Evolutionary conservation across 139 green algal genomes (phyloP).

Genomic region (Asterochloris erici): DNA sequence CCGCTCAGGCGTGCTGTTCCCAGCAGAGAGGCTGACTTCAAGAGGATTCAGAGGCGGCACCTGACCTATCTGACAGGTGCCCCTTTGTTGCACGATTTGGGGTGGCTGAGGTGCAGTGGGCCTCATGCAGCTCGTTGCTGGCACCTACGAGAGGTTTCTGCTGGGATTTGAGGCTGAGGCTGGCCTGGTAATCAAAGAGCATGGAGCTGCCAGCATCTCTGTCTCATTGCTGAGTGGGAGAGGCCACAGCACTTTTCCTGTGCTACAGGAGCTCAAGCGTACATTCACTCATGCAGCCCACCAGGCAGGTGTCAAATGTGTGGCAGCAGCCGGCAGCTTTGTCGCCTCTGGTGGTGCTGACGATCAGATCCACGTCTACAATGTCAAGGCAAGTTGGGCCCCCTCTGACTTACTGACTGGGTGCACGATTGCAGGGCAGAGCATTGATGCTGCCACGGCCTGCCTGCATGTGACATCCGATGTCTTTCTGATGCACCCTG

Average conservation of each 20-base stretch:
- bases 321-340: conserved; percentile 52
- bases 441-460: neutral
- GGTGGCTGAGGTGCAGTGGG: neutral
- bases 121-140: conserved; percentile 55
- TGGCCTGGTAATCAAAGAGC: neutral
- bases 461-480: conserved; percentile 1
- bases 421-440: neutral
- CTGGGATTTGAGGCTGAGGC: conserved; percentile 51
- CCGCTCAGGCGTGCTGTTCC: neutral
- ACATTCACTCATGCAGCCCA: conserved; percentile 53
- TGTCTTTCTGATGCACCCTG: no score
- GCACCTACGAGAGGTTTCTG: conserved; percentile 82
- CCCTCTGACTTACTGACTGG: neutral
- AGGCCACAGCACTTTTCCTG: conserved; percentile 12
- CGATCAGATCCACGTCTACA: conserved; percentile 77
- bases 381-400: conserved; percentile 49
- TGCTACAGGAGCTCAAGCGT: conserved; percentile 18
- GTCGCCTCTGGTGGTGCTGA: conserved; percentile 72
- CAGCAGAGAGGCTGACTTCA: neutral
- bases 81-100: neutral
- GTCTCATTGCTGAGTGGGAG: no score
- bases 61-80: neutral
- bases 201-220: no score
- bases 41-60: neutral
- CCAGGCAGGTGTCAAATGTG: conserved; percentile 66